Percentiles rank a stretch among this genome's conserved stretches.
These are phyloP conservation scores for Holtermanniella nyarrowii DNA, from an alignment of 768 basidiomycete species.

Conservation along the genomic window DNA sequence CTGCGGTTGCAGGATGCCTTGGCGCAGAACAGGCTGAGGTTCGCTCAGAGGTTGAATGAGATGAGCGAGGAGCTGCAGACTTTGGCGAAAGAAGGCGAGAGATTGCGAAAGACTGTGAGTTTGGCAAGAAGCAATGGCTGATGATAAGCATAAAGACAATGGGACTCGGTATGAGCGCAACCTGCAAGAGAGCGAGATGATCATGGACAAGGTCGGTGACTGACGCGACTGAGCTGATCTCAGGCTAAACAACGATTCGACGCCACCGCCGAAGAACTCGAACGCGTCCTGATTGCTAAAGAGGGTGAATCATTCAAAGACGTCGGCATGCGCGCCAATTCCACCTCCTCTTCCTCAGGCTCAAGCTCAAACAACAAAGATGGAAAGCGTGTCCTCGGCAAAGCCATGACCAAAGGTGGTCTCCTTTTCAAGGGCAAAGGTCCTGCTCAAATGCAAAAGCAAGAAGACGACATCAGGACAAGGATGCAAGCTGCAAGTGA, in stretches of 20 bases:
- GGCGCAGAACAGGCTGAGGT: slow-evolving; percentile 78
- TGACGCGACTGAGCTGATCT: not conserved
- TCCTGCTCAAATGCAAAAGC: slow-evolving; percentile 80
- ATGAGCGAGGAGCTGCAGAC: slow-evolving; percentile 90
- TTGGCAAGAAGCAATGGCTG: not conserved
- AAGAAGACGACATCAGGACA: slow-evolving; percentile 85
- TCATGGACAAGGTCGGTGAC: slow-evolving; percentile 60
- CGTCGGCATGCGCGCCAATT: slow-evolving; percentile 42
- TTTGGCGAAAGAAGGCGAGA: slow-evolving; percentile 84
- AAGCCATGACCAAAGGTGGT: slow-evolving; percentile 84
- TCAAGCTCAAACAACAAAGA: slow-evolving; percentile 50
- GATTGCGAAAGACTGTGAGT: slow-evolving; percentile 72
- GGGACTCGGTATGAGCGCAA: slow-evolving; percentile 77
- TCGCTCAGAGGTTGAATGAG: slow-evolving; percentile 77
- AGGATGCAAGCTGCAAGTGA: slow-evolving; percentile 80
- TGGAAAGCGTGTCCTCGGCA: slow-evolving; percentile 72
- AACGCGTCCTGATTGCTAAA: slow-evolving; percentile 81
- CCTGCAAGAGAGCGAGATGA: slow-evolving; percentile 72
- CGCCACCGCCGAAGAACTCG: slow-evolving; percentile 82
- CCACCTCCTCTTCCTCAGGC: slow-evolving; percentile 45
- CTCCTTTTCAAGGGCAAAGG: slow-evolving; percentile 84
- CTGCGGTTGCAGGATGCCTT: slow-evolving; percentile 81
- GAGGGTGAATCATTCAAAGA: slow-evolving; percentile 89
- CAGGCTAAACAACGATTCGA: slow-evolving; percentile 71
- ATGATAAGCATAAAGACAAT: slow-evolving; percentile 89